These are phyloP conservation scores for Isabelozyma pseudorhagii DNA, from an alignment of 805 yeast genomes.

Conservation along the genomic window DNA sequence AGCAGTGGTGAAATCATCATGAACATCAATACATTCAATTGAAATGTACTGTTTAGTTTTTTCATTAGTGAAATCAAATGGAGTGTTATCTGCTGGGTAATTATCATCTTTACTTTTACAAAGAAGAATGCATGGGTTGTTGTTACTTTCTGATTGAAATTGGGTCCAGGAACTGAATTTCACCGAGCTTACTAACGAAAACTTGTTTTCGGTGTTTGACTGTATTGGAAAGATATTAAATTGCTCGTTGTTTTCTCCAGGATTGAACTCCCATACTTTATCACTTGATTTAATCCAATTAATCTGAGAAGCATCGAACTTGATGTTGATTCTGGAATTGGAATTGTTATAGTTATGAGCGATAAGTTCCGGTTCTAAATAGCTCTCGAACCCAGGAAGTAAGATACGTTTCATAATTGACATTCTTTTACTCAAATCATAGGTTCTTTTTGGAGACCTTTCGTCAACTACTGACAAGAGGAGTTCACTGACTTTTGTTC, in stretches of 20 bases:
- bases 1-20: conserved; percentile 30
- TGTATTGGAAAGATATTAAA: conserved; percentile 3
- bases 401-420: conserved; percentile 42
- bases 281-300: conserved; percentile 5
- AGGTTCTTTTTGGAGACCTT: conserved; percentile 45
- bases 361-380: conserved; percentile 23
- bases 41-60: conserved; percentile 31
- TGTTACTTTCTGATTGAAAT: conserved; percentile 6
- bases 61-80: conserved; percentile 36
- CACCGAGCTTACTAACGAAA: conserved; percentile 18
- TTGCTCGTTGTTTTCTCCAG: background rate
- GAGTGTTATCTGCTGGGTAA: conserved; percentile 2
- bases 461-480: conserved; percentile 60
- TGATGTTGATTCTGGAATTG: conserved; percentile 10
- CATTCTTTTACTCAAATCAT: conserved; percentile 57
- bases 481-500: conserved; percentile 57
- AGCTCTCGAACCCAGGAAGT: conserved; percentile 57
- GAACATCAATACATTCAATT: conserved; percentile 47
- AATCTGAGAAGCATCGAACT: conserved; percentile 15
- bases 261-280: conserved; percentile 1
- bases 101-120: conserved; percentile 10
- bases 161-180: conserved; percentile 5
- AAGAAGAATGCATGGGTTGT: conserved; percentile 16
- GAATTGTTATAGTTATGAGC: conserved; percentile 16
- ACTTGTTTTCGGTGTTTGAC: conserved; percentile 1